Evolutionary conservation across 805 yeast species (phyloP).

Genomic region (Candida maesae): DNA sequence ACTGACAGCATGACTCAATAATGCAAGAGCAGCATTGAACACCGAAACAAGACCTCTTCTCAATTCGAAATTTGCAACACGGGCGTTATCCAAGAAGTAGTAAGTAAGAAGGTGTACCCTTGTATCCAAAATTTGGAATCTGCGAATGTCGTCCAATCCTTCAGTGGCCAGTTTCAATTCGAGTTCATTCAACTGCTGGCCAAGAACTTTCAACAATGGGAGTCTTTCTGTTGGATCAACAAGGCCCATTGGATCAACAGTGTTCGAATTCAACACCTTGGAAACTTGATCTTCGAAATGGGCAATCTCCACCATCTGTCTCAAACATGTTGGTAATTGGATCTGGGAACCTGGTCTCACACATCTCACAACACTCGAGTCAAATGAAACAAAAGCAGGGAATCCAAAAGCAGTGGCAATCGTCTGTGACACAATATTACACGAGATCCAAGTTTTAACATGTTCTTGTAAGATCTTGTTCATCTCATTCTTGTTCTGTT

Average conservation of each 20-base stretch:
- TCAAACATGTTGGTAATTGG: constrained; percentile 35
- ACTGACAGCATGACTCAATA: constrained; percentile 61
- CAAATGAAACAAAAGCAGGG: constrained; percentile 88
- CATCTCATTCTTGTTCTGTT: constrained; percentile 30
- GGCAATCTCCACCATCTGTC: constrained; percentile 78
- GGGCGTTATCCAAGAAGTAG: constrained; percentile 61
- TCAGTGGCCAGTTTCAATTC: constrained; percentile 52
- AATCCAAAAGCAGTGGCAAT: constrained; percentile 92
- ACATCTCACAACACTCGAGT: constrained; percentile 57
- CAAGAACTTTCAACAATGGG: constrained; percentile 67
- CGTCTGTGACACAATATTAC: constrained; percentile 85
- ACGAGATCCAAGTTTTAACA: constrained; percentile 86
- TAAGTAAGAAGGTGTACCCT: constrained; percentile 81
- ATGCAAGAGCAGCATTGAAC: constrained; percentile 73
- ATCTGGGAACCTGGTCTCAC: constrained; percentile 42
- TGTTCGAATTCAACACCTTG: constrained; percentile 67
- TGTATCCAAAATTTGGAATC: constrained; percentile 65
- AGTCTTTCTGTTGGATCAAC: constrained; percentile 67
- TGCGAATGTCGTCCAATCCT: constrained; percentile 62
- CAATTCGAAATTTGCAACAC: constrained; percentile 47
- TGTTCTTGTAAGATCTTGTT: constrained; percentile 61
- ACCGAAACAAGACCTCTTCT: constrained; percentile 71
- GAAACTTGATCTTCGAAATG: constrained; percentile 84
- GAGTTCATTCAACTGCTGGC: constrained; percentile 70
- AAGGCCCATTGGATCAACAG: constrained; percentile 61